Base-by-base conservation (phyloP, 2,329 filamentous ascomycete genomes). In the Fusarium musae region DNA sequence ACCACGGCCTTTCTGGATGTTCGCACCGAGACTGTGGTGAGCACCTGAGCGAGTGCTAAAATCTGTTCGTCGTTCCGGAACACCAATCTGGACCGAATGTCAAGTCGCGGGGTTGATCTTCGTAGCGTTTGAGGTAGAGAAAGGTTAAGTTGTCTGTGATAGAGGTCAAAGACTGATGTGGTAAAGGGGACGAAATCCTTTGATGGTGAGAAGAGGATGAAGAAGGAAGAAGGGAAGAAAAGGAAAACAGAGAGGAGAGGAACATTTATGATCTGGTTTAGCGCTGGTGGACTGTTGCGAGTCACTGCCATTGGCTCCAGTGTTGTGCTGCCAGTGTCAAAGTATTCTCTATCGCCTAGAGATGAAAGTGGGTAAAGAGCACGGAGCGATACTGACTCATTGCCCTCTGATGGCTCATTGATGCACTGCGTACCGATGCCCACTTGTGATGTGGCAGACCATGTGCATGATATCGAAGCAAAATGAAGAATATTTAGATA, bases 21-120 rank as follows among this genome's bases (percentile, higher is more conserved):
- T 21, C 43, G 4, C 0, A 46, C 43, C 11, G 17, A 2, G 11
- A 2, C 0, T 46, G 0, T 13, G 0, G 23, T 46, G 23, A 46
- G 11, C 43, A 13, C 23, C 8, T 4, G 3, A 46, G 11, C 11
- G 17, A 19, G 23, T 9, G 3, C 23, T 6, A 6, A 4, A 17
- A 11, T 10, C 9, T 13, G 16, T 19, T 44, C 26, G 11, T 19
- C 3, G 23, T 9, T 19, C 6, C 1, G 4, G 11, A 6, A 26
- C 11, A 19, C 11, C 4, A 0, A 5, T 19, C 3, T 26, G 17
- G 5, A 28, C 11, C 11, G 3, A 46, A 15, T 12, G 11, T 7
- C 17, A 19, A 3, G 8, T 26, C 17, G 17, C 17, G 28, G 4
- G 43, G 23, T 28, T 46, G 23, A 9, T 19, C 0, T 0, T 26